Evolutionary conservation across 495 filamentous ascomycete species (phyloP).

Genomic region (Entonaema liquescens): DNA sequence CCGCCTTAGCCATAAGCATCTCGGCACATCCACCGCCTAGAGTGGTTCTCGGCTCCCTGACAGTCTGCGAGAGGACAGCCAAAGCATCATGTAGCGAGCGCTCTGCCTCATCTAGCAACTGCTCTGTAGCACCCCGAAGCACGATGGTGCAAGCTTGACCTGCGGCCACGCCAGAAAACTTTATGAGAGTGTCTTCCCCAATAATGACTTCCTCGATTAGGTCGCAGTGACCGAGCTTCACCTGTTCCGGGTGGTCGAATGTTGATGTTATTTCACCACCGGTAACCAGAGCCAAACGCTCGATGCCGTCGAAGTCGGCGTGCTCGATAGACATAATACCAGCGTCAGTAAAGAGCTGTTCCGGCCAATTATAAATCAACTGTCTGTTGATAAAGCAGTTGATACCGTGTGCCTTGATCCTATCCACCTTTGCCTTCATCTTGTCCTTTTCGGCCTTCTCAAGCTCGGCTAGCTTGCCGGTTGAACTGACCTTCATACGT

Average conservation of each 20-base stretch:
- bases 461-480: conserved; percentile 93
- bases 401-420: conserved; percentile 98
- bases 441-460: conserved; percentile 98
- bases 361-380: conserved; percentile 99
- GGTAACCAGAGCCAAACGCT: conserved; percentile 92
- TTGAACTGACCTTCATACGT: conserved; percentile 92
- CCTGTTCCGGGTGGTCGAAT: conserved; percentile 96
- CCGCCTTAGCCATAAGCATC: conserved; percentile 99
- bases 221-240: conserved; percentile 95
- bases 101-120: conserved; percentile 96
- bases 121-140: conserved; percentile 93
- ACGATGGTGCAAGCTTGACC: conserved; percentile 97
- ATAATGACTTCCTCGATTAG: conserved; percentile 98
- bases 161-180: conserved; percentile 94
- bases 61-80: conserved; percentile 95
- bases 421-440: conserved; percentile 99
- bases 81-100: conserved; percentile 95
- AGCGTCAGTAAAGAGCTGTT: conserved; percentile 97
- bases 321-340: conserved; percentile 99
- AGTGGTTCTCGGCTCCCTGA: conserved; percentile 91
- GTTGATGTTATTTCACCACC: conserved; percentile 97
- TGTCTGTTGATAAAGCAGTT: conserved; percentile 99
- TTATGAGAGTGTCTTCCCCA: conserved; percentile 95
- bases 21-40: conserved; percentile 96
- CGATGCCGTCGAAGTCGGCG: conserved; percentile 97